Percentiles rank a stretch among this genome's conserved stretches.
These are phyloP conservation scores for Aspergillus egyptiacus DNA, from an alignment of 495 filamentous ascomycete genomes.

Conservation along the genomic window DNA sequence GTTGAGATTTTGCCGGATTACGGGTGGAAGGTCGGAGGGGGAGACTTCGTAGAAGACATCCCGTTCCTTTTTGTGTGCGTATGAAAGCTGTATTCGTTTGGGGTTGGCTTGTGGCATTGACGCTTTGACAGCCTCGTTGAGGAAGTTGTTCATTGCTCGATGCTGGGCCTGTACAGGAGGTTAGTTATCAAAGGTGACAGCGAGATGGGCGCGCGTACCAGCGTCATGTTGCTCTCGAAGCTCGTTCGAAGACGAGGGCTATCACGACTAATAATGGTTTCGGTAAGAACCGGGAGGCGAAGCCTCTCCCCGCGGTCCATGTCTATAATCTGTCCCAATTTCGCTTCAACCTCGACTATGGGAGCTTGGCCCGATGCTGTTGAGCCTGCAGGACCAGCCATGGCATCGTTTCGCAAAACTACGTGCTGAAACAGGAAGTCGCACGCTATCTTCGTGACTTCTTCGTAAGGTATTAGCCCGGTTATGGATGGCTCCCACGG, in stretches of 20 bases:
- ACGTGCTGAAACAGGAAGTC: constrained; percentile 72
- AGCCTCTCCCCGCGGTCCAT: constrained; percentile 62
- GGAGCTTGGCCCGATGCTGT: constrained; percentile 53
- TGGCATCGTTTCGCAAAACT: constrained; percentile 51
- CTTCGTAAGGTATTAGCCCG: constrained; percentile 57
- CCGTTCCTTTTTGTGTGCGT: constrained; percentile 70
- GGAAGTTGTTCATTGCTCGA: constrained; percentile 65
- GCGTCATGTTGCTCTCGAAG: constrained; percentile 82
- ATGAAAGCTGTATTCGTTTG: constrained; percentile 63
- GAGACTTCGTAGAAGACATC: constrained; percentile 81
- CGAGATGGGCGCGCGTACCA: constrained; percentile 46
- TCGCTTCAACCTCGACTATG: constrained; percentile 88
- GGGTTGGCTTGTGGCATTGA: constrained; percentile 34
- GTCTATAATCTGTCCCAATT: constrained; percentile 75
- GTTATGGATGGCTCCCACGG: constrained; percentile 73
- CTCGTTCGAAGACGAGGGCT: constrained; percentile 42
- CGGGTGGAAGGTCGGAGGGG: constrained; percentile 46
- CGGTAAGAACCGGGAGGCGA: constrained; percentile 54
- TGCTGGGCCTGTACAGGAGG: constrained; percentile 61
- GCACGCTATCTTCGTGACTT: constrained; percentile 59
- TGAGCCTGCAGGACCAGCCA: constrained; percentile 36
- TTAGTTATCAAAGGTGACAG: background rate
- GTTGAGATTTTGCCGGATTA: constrained; percentile 50
- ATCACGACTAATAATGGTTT: constrained; percentile 56
- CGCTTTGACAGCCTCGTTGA: constrained; percentile 62